Evolutionary conservation across 345 rosid species (phyloP).

Genomic region (Arabidopsis thaliana): TAIR10.1 NC_003076.8:9040501-9041000

Average conservation of each 20-base stretch:
- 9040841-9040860: conserved; percentile 32
- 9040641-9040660: conserved; percentile 42
- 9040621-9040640: conserved; percentile 46
- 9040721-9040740: not conserved
- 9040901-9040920: conserved; percentile 16
- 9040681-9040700: not conserved
- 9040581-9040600: conserved; percentile 40
- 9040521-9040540: conserved; percentile 49
- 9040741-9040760: not conserved
- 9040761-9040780: not conserved
- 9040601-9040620: not conserved
- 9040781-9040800: not conserved
- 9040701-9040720: not conserved
- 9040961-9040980: conserved; percentile 4
- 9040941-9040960: conserved; percentile 18
- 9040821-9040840: not conserved
- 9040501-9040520: conserved; percentile 19
- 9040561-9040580: conserved; percentile 44
- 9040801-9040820: not conserved
- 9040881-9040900: conserved; percentile 14
- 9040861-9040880: conserved; percentile 39
- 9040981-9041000: conserved; percentile 18
- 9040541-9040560: not conserved
- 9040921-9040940: conserved; percentile 15
- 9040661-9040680: not conserved